Evolutionary conservation across 768 basidiomycete genomes (phyloP), one percentile per base, ranked within the genome.

Genomic region (Suillus variegatus): DNA sequence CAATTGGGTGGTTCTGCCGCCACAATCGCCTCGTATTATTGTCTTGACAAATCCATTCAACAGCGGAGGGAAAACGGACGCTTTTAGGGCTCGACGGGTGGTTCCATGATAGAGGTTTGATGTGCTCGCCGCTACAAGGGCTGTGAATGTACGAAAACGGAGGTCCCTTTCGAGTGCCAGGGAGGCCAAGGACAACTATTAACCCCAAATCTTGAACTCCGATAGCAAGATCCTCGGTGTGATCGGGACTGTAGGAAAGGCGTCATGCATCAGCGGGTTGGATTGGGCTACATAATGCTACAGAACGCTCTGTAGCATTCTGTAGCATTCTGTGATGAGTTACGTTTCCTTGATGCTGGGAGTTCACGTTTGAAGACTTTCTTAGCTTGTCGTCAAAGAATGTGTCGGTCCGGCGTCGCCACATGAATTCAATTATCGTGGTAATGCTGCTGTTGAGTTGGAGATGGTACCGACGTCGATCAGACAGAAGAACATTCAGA

Each of bases 1-100:
- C 38, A 32, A 40, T 13, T 10, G 47, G 20, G 25, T 68, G 62
- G 20, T 56, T 35, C 66, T 56, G 47, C 40, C 32, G 52, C 10
- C 32, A 32, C 10, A 54, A 58, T 35, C 28, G 9, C 18, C 16
- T 14, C 9, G 16, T 58, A 18, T 25, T 22, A 41, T 46, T 63
- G 35, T 62, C 35, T 28, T 10, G 28, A 54, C 32, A 20, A 36
- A 25, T 47, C 10, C 40, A n/a, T 62, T 40, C 32, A 55, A n/a
- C 35, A 55, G 54, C 10, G 32, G 28, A 56, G 47, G 20, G 32
- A n/a, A 38, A 10, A n/a, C 8, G 49, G 14, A 35, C 18, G 20
- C 8, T 56, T 36, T 25, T 16, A 20, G 25, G 16, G 18, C 32
- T 58, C 38, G 16, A 18, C 56, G 22, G 16, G 25, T 20, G 2